A percentile compares a stretch with the other conserved stretches of the same genome.
phyloP scores from a whole-genome alignment of 2,329 filamentous ascomycete species.

The Seiridium unicorne region DNA sequence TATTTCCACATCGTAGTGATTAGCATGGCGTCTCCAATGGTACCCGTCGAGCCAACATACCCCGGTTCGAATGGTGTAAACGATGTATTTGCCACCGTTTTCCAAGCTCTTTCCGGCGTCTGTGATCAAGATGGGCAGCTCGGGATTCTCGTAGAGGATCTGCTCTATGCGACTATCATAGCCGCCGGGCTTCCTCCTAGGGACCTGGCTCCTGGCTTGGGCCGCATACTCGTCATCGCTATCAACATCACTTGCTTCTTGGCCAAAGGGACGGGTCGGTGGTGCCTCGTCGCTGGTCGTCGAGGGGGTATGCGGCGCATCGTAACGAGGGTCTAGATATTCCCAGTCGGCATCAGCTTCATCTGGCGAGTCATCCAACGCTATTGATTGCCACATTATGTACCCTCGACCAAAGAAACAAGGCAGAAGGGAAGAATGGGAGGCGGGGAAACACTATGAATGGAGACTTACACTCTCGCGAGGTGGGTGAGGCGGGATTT shows the following conservation, averaged over 20 bases:
- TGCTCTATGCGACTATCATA: slow-evolving; percentile 97
- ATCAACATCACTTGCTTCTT: slow-evolving; percentile 39
- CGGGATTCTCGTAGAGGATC: slow-evolving; percentile 92
- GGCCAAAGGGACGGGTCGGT: slow-evolving; percentile 33
- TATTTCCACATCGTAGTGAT: slow-evolving; percentile 35
- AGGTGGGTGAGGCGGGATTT: slow-evolving; percentile 62
- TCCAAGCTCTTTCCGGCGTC: slow-evolving; percentile 95
- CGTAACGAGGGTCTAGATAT: slow-evolving; percentile 53
- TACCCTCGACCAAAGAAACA: slow-evolving; percentile 9
- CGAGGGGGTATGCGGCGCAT: slow-evolving; percentile 69
- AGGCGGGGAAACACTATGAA: slow-evolving; percentile 6
- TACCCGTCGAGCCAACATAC: slow-evolving; percentile 49
- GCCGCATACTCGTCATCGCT: slow-evolving; percentile 48
- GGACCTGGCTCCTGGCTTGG: slow-evolving; percentile 40
- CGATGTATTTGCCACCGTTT: slow-evolving; percentile 89
- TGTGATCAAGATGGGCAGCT: slow-evolving; percentile 85
- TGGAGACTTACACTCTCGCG: slow-evolving; percentile 53
- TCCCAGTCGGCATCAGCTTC: slow-evolving; percentile 45
- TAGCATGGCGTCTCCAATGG: background rate
- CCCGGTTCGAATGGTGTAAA: slow-evolving; percentile 94
- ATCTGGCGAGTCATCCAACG: slow-evolving; percentile 30
- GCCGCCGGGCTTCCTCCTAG: slow-evolving; percentile 74
- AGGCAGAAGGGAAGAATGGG: background rate
- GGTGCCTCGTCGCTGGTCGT: slow-evolving; percentile 68
- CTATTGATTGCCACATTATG: slow-evolving; percentile 37